These are phyloP conservation scores for Axilococcus clingmanii DNA, from an alignment of 139 green algal species.

Conservation along the genomic window DNA sequence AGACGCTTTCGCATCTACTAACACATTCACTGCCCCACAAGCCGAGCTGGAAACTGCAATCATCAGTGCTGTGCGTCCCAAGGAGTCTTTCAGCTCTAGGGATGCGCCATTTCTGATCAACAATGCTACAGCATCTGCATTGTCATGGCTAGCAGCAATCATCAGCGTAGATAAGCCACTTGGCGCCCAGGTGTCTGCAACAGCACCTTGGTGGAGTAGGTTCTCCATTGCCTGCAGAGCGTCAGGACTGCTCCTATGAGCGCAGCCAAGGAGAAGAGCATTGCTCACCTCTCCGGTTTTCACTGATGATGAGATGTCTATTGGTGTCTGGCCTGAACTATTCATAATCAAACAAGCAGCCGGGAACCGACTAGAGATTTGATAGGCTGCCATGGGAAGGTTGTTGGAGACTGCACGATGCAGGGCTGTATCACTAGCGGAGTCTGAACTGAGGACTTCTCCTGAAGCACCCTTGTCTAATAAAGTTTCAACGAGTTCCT, in stretches of 20 bases:
- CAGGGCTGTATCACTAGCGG: neutral
- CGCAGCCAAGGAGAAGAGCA: constrained; percentile 65
- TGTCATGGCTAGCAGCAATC: constrained; percentile 57
- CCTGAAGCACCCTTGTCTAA: no score
- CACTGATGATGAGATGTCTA: constrained; percentile 39
- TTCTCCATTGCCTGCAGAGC: constrained; percentile 33
- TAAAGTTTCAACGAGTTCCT: no score
- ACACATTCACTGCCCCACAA: constrained; percentile 8
- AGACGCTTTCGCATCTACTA: constrained; percentile 28
- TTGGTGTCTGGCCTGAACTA: constrained; percentile 29
- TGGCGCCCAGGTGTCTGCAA: constrained; percentile 59
- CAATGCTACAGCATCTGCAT: constrained; percentile 35
- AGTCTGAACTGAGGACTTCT: no score
- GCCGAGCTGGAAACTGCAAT: constrained; percentile 62
- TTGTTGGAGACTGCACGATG: no score
- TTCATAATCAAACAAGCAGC: constrained; percentile 36
- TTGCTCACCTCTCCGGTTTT: constrained; percentile 51
- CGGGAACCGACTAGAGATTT: constrained; percentile 35
- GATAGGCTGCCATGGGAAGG: constrained; percentile 54
- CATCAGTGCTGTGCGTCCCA: constrained; percentile 70
- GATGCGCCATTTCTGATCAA: constrained; percentile 49
- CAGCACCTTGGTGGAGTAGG: constrained; percentile 49
- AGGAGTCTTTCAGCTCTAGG: constrained; percentile 64
- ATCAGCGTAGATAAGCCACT: constrained; percentile 41
- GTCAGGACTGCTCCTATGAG: constrained; percentile 14